phyloP scores from a whole-genome alignment of 176 grass and related monocot species.

The Zizania latifolia region DNA sequence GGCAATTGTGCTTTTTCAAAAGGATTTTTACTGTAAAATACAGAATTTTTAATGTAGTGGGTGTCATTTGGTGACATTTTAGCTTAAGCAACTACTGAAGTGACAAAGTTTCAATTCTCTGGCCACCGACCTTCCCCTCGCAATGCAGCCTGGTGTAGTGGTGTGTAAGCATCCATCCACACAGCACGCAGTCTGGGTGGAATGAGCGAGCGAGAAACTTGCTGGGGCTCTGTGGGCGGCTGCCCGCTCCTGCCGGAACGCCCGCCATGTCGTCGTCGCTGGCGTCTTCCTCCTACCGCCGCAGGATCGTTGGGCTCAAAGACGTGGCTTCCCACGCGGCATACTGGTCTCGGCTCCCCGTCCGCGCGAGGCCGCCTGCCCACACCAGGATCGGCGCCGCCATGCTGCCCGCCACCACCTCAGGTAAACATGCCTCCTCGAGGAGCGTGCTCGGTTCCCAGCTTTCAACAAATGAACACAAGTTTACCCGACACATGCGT shows the following conservation, averaged over 20 bases:
- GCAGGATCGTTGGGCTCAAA: slow-evolving; percentile 27
- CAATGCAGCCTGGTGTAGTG: no score
- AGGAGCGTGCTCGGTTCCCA: no score
- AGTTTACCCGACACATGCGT: no score
- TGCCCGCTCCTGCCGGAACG: not conserved
- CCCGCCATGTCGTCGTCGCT: slow-evolving; percentile 9
- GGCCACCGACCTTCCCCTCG: no score
- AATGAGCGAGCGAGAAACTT: not conserved
- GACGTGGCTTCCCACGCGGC: not conserved
- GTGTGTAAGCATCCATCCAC: no score
- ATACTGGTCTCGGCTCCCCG: slow-evolving; percentile 18
- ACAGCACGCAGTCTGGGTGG: no score
- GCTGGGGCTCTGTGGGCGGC: not conserved
- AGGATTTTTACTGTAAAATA: no score
- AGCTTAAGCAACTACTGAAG: no score
- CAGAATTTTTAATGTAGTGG: no score
- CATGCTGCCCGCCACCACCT: not conserved
- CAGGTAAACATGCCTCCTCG: slow-evolving; percentile 10
- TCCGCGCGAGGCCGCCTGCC: not conserved
- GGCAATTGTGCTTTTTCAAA: no score
- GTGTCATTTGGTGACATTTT: no score
- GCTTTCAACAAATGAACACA: not conserved
- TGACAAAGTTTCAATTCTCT: no score
- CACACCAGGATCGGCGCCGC: slow-evolving; percentile 26
- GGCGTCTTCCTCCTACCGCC: slow-evolving; percentile 29